These are phyloP conservation scores for Rubus parviflorus DNA, from an alignment of 306 rosid genomes.

Conservation along the genomic window DNA sequence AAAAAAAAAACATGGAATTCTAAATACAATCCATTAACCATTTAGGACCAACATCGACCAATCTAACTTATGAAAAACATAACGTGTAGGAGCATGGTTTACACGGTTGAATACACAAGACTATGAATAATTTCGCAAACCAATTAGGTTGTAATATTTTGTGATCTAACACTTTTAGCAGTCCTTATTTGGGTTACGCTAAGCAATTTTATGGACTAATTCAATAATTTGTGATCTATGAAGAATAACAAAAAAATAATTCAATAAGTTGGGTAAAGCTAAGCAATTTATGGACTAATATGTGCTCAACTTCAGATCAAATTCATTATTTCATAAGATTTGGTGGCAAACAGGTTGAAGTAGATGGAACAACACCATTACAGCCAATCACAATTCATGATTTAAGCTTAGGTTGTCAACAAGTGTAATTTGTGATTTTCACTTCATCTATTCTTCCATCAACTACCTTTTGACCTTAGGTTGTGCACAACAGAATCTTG, in stretches of 20 bases:
- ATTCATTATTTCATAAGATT: neutral
- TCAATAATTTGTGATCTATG: no score
- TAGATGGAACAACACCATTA: constrained; percentile 12
- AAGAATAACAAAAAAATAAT: neutral
- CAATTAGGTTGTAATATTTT: neutral
- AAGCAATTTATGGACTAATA: neutral
- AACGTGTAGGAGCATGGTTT: neutral
- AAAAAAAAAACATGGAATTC: neutral
- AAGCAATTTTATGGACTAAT: no score
- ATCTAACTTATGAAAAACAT: neutral
- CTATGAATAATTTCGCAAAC: neutral
- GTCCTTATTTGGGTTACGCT: no score
- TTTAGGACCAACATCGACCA: neutral
- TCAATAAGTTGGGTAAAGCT: neutral
- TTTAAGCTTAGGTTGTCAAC: neutral
- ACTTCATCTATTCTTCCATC: constrained; percentile 14
- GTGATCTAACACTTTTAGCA: no score
- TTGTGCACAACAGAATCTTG: constrained; percentile 18
- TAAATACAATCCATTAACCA: neutral
- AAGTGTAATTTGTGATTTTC: neutral
- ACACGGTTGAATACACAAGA: neutral
- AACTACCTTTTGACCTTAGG: constrained; percentile 27
- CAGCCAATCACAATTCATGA: constrained; percentile 11
- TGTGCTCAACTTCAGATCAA: neutral
- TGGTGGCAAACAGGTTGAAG: constrained; percentile 15